phyloP scores from a whole-genome alignment of 2,329 filamentous ascomycete genomes.

The Colletotrichum limetticola region DNA sequence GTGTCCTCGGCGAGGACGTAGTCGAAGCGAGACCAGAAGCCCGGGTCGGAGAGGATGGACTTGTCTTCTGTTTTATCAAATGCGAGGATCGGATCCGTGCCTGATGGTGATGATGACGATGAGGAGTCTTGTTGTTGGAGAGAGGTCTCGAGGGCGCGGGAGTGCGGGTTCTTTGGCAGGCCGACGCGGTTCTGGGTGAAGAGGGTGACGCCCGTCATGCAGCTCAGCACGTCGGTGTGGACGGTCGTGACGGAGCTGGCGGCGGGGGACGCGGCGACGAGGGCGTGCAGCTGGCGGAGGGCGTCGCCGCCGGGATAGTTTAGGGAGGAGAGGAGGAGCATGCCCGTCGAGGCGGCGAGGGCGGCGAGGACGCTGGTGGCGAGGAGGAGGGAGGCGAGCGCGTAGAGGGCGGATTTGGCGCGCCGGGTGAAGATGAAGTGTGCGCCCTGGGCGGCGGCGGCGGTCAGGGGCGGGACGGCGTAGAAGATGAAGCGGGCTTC shows the following conservation, averaged over 20 bases:
- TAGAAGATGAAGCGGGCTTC: slow-evolving; percentile 97
- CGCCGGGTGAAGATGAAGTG: slow-evolving; percentile 75
- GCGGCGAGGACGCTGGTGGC: slow-evolving; percentile 69
- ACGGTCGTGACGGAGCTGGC: slow-evolving; percentile 52
- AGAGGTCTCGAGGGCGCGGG: slow-evolving; percentile 34
- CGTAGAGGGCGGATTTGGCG: slow-evolving; percentile 68
- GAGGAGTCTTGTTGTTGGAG: slow-evolving; percentile 31
- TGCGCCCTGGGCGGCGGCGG: slow-evolving; percentile 78
- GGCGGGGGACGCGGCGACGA: slow-evolving; percentile 42
- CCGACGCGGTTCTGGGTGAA: slow-evolving; percentile 64
- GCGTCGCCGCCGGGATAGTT: slow-evolving; percentile 96
- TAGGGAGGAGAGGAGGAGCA: slow-evolving; percentile 83
- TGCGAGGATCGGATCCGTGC: slow-evolving; percentile 41
- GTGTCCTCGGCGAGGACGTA: slow-evolving; percentile 69
- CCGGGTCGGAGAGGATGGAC: slow-evolving; percentile 52
- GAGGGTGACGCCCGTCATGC: slow-evolving; percentile 77
- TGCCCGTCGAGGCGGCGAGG: slow-evolving; percentile 68
- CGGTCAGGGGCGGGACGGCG: slow-evolving; percentile 82
- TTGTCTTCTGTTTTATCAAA: slow-evolving; percentile 74
- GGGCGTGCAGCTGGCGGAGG: slow-evolving; percentile 63
- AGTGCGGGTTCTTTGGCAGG: slow-evolving; percentile 46
- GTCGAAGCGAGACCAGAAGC: slow-evolving; percentile 73
- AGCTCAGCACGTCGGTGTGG: slow-evolving; percentile 72
- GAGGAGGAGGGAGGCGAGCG: slow-evolving; percentile 63
- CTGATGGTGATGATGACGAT: slow-evolving; percentile 37